phyloP scores from a whole-genome alignment of 345 rosid genomes.

The Geranium brycei region DNA sequence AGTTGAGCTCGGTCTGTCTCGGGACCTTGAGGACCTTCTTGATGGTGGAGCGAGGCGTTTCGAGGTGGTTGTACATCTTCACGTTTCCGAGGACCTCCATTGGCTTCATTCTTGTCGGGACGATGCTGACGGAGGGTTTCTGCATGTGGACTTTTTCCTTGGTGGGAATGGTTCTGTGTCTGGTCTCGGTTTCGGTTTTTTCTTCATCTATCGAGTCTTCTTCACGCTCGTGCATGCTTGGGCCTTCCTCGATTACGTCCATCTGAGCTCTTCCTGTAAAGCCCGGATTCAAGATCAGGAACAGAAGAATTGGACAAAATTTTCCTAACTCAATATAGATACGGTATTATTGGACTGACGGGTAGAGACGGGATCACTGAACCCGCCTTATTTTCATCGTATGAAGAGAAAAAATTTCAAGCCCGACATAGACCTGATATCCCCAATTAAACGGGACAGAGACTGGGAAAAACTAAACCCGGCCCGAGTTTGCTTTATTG shows the following conservation, averaged over 20 bases:
- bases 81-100: conserved; percentile 32
- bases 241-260: neutral
- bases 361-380: too few relatives aligned
- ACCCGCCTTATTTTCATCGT: too few relatives aligned
- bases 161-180: conserved; percentile 12
- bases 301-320: too few relatives aligned
- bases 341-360: too few relatives aligned
- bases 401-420: too few relatives aligned
- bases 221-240: neutral
- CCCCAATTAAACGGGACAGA: too few relatives aligned
- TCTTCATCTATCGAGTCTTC: neutral
- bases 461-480: too few relatives aligned
- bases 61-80: conserved; percentile 29
- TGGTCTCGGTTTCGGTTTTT: conserved; percentile 13
- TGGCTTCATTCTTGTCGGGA: conserved; percentile 18
- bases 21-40: conserved; percentile 17
- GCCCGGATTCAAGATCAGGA: neutral
- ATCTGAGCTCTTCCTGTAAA: neutral
- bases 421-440: too few relatives aligned
- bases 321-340: too few relatives aligned
- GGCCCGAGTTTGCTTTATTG: too few relatives aligned
- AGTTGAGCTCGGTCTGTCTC: conserved; percentile 19
- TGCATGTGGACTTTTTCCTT: conserved; percentile 16
- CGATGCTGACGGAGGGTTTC: neutral
- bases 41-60: conserved; percentile 29